A percentile compares a stretch with the other conserved stretches of the same genome.
phyloP scores from a whole-genome alignment of 1,284 basidiomycete genomes.

The Mycena citricolor region DNA sequence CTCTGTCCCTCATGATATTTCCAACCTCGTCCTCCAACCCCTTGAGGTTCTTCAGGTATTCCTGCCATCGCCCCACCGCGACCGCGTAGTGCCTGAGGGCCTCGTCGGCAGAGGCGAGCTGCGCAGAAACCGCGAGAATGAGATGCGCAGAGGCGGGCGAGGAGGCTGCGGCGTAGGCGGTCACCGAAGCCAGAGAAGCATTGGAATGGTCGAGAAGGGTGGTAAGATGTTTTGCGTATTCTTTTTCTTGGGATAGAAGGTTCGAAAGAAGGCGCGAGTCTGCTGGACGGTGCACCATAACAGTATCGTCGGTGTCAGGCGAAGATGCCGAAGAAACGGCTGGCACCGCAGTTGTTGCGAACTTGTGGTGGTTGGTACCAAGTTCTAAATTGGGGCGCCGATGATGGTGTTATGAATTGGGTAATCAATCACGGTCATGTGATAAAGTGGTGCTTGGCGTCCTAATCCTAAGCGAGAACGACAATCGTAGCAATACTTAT shows the following conservation, averaged over 20 bases:
- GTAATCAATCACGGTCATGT: too few species aligned
- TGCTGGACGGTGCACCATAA: conserved; percentile 71
- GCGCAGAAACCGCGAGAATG: conserved; percentile 58
- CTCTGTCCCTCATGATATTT: conserved; percentile 67
- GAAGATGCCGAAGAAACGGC: too few species aligned
- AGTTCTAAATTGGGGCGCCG: too few species aligned
- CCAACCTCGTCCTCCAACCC: conserved; percentile 69
- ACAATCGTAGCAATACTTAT: too few species aligned
- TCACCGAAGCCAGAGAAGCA: conserved; percentile 62
- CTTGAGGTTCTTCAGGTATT: conserved; percentile 57
- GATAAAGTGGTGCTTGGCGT: too few species aligned
- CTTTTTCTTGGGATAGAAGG: conserved; percentile 68
- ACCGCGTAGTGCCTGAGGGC: conserved; percentile 59
- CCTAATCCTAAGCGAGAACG: too few species aligned
- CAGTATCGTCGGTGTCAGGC: too few species aligned
- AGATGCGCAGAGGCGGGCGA: conserved; percentile 55
- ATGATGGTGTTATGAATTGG: too few species aligned
- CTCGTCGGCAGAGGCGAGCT: conserved; percentile 63
- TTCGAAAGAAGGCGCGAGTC: conserved; percentile 70
- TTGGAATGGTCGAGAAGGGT: conserved; percentile 58
- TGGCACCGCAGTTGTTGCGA: too few species aligned
- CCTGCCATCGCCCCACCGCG: conserved; percentile 65
- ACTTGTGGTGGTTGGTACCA: too few species aligned
- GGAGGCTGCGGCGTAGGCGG: conserved; percentile 70
- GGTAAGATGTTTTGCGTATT: conserved; percentile 61